A percentile compares a stretch with the other conserved stretches of the same genome.
Evolutionary conservation across 169 alveolate genomes (phyloP).

Genomic region (Fabrea salina): DNA sequence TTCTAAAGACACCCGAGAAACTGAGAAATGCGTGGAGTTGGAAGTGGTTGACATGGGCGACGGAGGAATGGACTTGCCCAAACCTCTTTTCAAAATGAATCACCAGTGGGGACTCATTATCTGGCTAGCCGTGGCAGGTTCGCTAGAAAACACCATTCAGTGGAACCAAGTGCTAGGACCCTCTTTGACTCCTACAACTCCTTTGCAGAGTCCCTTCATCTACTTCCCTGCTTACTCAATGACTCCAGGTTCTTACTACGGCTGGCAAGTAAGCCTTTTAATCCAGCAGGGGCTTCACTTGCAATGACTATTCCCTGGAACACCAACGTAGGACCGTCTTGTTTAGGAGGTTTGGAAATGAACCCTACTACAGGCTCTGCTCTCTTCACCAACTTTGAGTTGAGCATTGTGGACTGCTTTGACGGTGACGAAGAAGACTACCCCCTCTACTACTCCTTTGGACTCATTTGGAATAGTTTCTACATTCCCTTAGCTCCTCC

Average conservation of each 20-base stretch:
- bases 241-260: neutral
- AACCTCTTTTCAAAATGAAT: neutral
- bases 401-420: neutral
- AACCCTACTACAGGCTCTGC: neutral
- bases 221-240: neutral
- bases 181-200: neutral
- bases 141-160: neutral
- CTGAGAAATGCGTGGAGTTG: neutral
- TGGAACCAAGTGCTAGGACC: neutral
- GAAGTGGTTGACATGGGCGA: neutral
- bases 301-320: neutral
- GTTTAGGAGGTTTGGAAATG: neutral
- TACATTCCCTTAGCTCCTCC: too few relatives aligned
- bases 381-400: neutral
- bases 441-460: neutral
- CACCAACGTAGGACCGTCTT: neutral
- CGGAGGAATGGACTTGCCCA: neutral
- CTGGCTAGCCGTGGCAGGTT: neutral
- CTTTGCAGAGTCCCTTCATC: neutral
- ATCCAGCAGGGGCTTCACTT: neutral
- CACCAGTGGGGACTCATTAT: neutral
- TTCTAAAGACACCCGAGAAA: neutral
- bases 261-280: neutral
- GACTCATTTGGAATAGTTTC: too few relatives aligned
- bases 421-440: constrained; percentile 15